Base-by-base conservation (phyloP, 116 monocot species). In the Thalassia testudinum region DNA sequence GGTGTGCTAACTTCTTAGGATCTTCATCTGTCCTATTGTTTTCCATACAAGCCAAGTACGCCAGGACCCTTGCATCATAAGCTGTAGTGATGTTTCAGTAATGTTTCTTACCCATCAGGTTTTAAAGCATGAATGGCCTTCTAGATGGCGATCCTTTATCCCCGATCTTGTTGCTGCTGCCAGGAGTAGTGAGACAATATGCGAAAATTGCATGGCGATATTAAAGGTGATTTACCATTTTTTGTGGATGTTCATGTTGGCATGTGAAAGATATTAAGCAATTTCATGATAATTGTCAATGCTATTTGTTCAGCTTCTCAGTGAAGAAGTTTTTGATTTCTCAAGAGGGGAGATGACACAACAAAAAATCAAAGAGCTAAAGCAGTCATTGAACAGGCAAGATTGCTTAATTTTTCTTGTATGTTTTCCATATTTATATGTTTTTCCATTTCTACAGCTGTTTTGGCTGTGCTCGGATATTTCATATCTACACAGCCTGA, bases 311-410 rank as follows among this genome's bases (percentile, higher is more conserved):
- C 89, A 97, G 95, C 89, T 97, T 68, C 78, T 95, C 34, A 95
- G 95, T 53, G 95, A 95, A 62, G 95, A 95, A 72, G 85, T 95
- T 66, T 95, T 95, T 74, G 87, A 95, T 68, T 95, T 95, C 34
- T 95, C 95, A 54, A 76, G 95, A 72, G 95, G 95, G 15, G 95
- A 95, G 70, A 95, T 95, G 95, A 88, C 95, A 21, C 95, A 95
- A 47, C 74, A 74, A 49, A 95, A 95, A 61, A 95, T 95, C 47
- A 95, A 95, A 54, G 95, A 95, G 51, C 64, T 95, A 48, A 95
- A 95, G 58, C 76, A 81, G 50, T 88, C 88, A 43, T 64, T 95
- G 30, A 85, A 95, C 69, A 95, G 95, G 95, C 81, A 67, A 57
- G n/a, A n/a, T n/a, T n/a, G 30, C 30, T 34, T 34, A 34, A 5